Percentiles rank a stretch among this genome's conserved stretches.
These are phyloP conservation scores for Ophiostoma sp. DNA, from an alignment of 2,329 filamentous ascomycete species.

Conservation along the genomic window DNA sequence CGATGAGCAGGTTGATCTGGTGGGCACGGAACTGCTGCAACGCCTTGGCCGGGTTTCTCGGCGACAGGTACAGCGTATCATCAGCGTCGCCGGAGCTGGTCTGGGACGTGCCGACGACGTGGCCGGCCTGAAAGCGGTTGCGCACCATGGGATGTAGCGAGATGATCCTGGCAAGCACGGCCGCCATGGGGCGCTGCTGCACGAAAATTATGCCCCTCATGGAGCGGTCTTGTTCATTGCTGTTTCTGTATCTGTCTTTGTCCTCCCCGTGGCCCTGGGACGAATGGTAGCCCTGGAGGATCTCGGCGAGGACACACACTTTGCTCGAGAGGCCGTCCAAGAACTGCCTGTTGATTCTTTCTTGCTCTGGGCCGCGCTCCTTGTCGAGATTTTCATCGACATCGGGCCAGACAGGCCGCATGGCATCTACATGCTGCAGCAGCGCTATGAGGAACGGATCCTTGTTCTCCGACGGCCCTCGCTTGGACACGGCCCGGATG, in stretches of 20 bases:
- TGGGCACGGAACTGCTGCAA: slow-evolving; percentile 50
- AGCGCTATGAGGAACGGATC: slow-evolving; percentile 50
- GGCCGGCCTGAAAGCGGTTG: slow-evolving; percentile 46
- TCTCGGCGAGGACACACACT: slow-evolving; percentile 46
- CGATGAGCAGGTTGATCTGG: slow-evolving; percentile 52
- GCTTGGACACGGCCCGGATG: slow-evolving; percentile 2
- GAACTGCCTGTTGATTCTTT: slow-evolving; percentile 2
- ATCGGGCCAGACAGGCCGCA: slow-evolving; percentile 1
- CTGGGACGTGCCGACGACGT: slow-evolving; percentile 45
- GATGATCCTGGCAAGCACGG: slow-evolving; percentile 55
- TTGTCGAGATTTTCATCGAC: not conserved
- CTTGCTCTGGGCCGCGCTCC: not conserved
- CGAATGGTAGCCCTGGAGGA: slow-evolving; percentile 35
- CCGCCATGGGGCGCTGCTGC: slow-evolving; percentile 55
- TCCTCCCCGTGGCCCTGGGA: not conserved
- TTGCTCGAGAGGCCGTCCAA: slow-evolving; percentile 46
- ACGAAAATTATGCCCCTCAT: slow-evolving; percentile 62
- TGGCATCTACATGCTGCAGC: slow-evolving; percentile 31
- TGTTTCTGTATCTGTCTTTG: not conserved
- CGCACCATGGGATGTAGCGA: slow-evolving; percentile 44
- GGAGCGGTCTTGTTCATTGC: not conserved
- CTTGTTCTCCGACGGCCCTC: slow-evolving; percentile 36
- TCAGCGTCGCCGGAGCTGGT: slow-evolving; percentile 2
- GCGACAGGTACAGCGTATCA: slow-evolving; percentile 31
- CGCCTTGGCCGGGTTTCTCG: slow-evolving; percentile 34